A percentile compares a stretch with the other conserved stretches of the same genome.
Evolutionary conservation across 306 rosid species (phyloP).

Genomic region (cucumber (Cucumis sativus)): Cucumber_9930_V3 NC_026657.2:1374001-1374500

Average conservation of each 20-base stretch:
- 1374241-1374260: too few relatives aligned
- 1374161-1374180: too few relatives aligned
- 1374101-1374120: too few relatives aligned
- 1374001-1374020: too few relatives aligned
- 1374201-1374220: background rate
- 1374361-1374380: constrained; percentile 7
- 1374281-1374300: background rate
- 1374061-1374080: too few relatives aligned
- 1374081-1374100: too few relatives aligned
- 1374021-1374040: too few relatives aligned
- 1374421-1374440: background rate
- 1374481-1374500: constrained; percentile 2
- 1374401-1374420: constrained; percentile 3
- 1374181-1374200: too few relatives aligned
- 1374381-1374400: constrained; percentile 4
- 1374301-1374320: background rate
- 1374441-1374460: constrained; percentile 7
- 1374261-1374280: background rate
- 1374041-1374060: too few relatives aligned
- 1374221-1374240: background rate
- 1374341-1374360: background rate
- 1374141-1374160: too few relatives aligned
- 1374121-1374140: too few relatives aligned
- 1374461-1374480: constrained; percentile 5
- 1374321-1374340: background rate